phyloP scores from a whole-genome alignment of 352 stramenopile genomes.

The Phytophthora cactorum region DNA sequence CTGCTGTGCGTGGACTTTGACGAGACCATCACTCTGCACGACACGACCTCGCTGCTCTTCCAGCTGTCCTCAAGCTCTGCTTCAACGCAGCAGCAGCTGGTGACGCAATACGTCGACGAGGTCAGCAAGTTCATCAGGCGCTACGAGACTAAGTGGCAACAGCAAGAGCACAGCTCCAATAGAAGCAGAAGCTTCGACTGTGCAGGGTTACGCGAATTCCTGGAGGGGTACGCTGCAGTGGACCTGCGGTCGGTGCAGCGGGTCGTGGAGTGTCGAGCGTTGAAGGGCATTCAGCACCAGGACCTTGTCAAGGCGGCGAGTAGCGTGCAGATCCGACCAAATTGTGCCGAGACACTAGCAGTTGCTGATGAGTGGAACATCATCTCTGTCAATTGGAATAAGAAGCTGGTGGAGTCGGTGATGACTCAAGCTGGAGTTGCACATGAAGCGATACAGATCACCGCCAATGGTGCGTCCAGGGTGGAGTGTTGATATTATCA shows the following conservation, averaged over 20 bases:
- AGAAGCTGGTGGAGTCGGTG: slow-evolving; percentile 44
- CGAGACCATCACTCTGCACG: slow-evolving; percentile 63
- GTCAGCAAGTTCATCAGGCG: slow-evolving; percentile 17
- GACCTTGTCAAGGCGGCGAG: slow-evolving; percentile 16
- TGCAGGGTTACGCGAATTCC: slow-evolving; percentile 41
- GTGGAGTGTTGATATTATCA: not conserved
- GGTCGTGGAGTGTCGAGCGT: slow-evolving; percentile 36
- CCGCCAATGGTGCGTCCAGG: slow-evolving; percentile 58
- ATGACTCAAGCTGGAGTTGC: slow-evolving; percentile 16
- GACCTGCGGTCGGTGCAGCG: slow-evolving; percentile 61
- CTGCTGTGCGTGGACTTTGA: slow-evolving; percentile 80
- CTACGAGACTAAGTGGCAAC: slow-evolving; percentile 26
- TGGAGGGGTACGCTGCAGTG: slow-evolving; percentile 46
- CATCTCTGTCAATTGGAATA: slow-evolving; percentile 75
- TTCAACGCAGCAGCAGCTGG: slow-evolving; percentile 29
- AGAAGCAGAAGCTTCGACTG: slow-evolving; percentile 39
- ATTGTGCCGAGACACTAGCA: slow-evolving; percentile 39
- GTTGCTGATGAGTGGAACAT: slow-evolving; percentile 37
- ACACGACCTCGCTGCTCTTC: slow-evolving; percentile 71
- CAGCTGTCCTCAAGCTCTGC: slow-evolving; percentile 20
- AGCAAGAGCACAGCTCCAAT: not conserved
- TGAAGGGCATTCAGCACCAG: slow-evolving; percentile 42
- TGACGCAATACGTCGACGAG: slow-evolving; percentile 45
- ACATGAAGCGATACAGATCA: slow-evolving; percentile 26
- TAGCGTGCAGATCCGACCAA: slow-evolving; percentile 35